Percentiles rank a stretch among this genome's conserved stretches.
These are phyloP conservation scores for Postia placenta DNA, from an alignment of 768 basidiomycete species.

Conservation along the genomic window DNA sequence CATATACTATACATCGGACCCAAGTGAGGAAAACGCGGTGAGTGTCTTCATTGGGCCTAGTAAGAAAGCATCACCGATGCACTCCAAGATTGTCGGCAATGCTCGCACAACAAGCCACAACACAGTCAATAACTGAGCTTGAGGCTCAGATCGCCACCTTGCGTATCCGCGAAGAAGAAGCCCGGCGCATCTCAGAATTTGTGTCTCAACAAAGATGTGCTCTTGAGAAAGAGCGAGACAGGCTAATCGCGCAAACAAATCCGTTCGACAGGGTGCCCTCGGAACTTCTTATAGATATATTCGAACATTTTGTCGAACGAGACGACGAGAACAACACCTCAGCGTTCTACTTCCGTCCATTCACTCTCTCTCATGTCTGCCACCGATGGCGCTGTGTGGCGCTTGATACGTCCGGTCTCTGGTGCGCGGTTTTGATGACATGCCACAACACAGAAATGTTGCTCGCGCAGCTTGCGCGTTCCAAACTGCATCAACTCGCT, in stretches of 20 bases:
- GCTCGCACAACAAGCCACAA: neutral
- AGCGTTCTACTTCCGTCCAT: neutral
- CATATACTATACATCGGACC: neutral
- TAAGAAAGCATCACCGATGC: neutral
- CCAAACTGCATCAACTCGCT: neutral
- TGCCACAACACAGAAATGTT: neutral
- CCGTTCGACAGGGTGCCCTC: slow-evolving; percentile 2
- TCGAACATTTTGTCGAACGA: neutral
- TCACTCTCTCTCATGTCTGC: slow-evolving; percentile 35
- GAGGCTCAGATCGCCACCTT: neutral
- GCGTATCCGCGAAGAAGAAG: neutral
- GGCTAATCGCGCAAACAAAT: neutral
- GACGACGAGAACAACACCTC: neutral
- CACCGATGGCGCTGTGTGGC: slow-evolving; percentile 42
- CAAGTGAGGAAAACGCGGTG: neutral
- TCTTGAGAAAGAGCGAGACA: neutral
- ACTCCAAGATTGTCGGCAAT: neutral
- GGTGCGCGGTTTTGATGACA: slow-evolving; percentile 33
- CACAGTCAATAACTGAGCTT: neutral
- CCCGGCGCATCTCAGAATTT: neutral
- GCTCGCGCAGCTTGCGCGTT: neutral
- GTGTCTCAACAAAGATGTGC: neutral
- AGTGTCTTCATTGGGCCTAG: neutral
- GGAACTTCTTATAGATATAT: slow-evolving; percentile 1
- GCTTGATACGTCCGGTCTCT: slow-evolving; percentile 37